A percentile compares a stretch with the other conserved stretches of the same genome.
These are phyloP conservation scores for Wallacemonas collosoma DNA, from an alignment of 208 protist species.

Conservation along the genomic window DNA sequence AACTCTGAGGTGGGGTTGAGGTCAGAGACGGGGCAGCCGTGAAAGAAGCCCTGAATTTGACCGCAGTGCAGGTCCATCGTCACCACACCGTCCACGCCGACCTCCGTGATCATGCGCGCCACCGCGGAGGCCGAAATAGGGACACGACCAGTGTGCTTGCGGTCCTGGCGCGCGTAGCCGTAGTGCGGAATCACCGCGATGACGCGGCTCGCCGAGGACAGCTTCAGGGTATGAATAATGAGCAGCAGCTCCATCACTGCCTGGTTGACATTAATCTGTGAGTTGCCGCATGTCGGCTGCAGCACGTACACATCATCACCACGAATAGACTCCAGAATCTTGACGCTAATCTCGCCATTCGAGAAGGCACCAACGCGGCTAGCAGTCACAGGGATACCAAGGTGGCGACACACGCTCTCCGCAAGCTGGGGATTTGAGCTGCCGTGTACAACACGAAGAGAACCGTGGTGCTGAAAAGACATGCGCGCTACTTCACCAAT, in stretches of 20 bases:
- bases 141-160: conserved; percentile 93
- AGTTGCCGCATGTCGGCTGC: conserved; percentile 93
- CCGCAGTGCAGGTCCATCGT: conserved; percentile 95
- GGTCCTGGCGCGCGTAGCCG: conserved; percentile 96
- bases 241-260: conserved; percentile 96
- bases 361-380: conserved; percentile 82
- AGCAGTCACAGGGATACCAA: conserved; percentile 71
- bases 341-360: conserved; percentile 89
- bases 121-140: conserved; percentile 96
- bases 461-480: conserved; percentile 50
- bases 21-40: conserved; percentile 93
- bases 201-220: conserved; percentile 88
- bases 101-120: conserved; percentile 91
- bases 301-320: conserved; percentile 96
- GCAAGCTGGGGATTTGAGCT: conserved; percentile 89
- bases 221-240: conserved; percentile 92
- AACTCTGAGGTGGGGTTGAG: conserved; percentile 89
- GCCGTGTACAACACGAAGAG: conserved; percentile 82
- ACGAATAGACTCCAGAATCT: conserved; percentile 85
- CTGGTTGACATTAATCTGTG: conserved; percentile 86
- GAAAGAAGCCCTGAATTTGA: conserved; percentile 97
- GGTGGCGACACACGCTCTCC: conserved; percentile 69
- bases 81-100: conserved; percentile 92
- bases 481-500: conserved; percentile 28
- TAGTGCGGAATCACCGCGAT: conserved; percentile 97